Evolutionary conservation across 2,329 filamentous ascomycete genomes (phyloP), one percentile per base, ranked within the genome.

Genomic region (Scedosporium minutisporum): DNA sequence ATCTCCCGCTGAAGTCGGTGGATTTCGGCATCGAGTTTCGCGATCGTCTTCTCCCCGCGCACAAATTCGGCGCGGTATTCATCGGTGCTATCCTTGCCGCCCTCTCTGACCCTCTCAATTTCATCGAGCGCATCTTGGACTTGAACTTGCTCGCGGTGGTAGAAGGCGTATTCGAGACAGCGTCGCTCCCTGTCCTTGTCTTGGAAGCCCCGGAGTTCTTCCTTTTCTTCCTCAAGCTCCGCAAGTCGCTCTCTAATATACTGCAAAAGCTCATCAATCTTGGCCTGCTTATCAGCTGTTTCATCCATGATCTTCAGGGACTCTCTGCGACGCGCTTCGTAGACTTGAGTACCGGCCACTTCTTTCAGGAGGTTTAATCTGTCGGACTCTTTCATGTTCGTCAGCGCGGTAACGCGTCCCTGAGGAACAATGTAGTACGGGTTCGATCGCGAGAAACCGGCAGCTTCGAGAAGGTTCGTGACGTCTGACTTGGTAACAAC

Each of bases 381-480:
- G 73, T 97, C 93, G 1, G 87, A 87, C 73, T 99, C 95, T 75
- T 97, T 97, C 95, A 99, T 99, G 73, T 97, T 99, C 55, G 95
- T 99, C 71, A 99, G 81, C 25, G 91, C 88, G 0, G 95, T 97
- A 64, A 99, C 93, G 71, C 95, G 91, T 62, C 95, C 95, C 74
- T 99, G 95, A 0, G 96, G 95, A 1, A 99, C 96, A 69, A 99
- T 99, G 74, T 99, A 99, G 80, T 97, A 99, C 27, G 95, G 95
- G 73, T 99, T 99, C 63, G 93, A 96, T 67, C 92, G 87, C 65
- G 93, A 97, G 75, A 99, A 97, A 21, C 95, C 95, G 14, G 95
- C 95, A 6, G 92, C 96, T 74, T 99, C 95, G 51, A 99, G 83
- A 44, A 99, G 83, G 73, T 96, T 96, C 81, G 96, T 90, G 64